phyloP scores from a whole-genome alignment of 2,329 filamentous ascomycete species.

The Penicillium psychrosexuale region DNA sequence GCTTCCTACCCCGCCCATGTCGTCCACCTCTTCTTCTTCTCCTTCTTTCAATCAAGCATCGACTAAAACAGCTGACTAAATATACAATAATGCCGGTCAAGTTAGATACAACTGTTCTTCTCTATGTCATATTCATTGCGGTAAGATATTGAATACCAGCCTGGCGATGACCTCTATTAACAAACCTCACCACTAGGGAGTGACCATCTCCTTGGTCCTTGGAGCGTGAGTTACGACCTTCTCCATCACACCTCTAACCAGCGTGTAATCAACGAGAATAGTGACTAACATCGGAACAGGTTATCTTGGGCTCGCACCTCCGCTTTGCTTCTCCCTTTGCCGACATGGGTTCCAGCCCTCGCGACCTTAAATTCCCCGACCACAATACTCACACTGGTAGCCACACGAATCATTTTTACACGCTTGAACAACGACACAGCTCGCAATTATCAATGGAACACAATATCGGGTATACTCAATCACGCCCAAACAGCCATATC shows the following conservation, averaged over 20 bases:
- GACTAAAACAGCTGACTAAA: no score
- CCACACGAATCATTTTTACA: conserved; percentile 1
- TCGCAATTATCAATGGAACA: not conserved
- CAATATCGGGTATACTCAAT: conserved; percentile 10
- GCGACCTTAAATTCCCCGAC: conserved; percentile 22
- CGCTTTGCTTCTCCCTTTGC: conserved; percentile 25
- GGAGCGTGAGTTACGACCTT: conserved; percentile 16
- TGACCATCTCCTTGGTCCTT: conserved; percentile 13
- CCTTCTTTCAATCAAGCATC: no score
- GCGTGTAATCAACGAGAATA: not conserved
- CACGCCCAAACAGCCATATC: conserved; percentile 26
- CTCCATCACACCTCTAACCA: not conserved
- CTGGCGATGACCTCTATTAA: not conserved
- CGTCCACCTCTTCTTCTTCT: no score
- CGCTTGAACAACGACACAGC: not conserved
- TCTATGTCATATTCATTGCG: conserved; percentile 1
- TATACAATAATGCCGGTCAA: not conserved
- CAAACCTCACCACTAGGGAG: not conserved
- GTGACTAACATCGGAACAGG: conserved; percentile 13
- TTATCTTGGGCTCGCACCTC: conserved; percentile 29
- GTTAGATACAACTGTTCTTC: not conserved
- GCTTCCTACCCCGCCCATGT: no score
- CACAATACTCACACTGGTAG: conserved; percentile 10
- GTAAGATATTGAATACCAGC: not conserved
- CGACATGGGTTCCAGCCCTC: conserved; percentile 22